phyloP scores from a whole-genome alignment of 129 eudicot genomes.

The Escallonia rubra region DNA sequence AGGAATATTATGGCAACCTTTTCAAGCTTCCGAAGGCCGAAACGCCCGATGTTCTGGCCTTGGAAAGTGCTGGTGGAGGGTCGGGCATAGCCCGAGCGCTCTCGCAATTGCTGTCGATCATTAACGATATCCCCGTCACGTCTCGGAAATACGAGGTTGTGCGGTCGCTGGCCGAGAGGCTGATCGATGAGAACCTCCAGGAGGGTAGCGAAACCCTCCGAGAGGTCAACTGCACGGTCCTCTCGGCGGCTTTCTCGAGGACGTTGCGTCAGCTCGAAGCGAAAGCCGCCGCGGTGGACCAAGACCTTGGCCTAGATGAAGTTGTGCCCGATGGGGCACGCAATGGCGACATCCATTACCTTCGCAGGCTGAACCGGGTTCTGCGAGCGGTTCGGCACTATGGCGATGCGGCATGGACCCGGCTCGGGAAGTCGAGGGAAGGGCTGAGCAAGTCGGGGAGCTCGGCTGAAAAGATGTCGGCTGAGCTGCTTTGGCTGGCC shows the following conservation, averaged over 20 bases:
- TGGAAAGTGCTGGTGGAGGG: conserved; percentile 7
- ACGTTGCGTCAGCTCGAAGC: conserved; percentile 51
- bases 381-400: conserved; percentile 20
- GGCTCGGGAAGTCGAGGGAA: conserved; percentile 24
- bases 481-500: conserved; percentile 81
- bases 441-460: conserved; percentile 18
- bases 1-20: neutral
- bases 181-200: conserved; percentile 54
- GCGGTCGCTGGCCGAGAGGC: conserved; percentile 53
- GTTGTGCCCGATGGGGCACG: no score
- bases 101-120: conserved; percentile 41
- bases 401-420: conserved; percentile 38
- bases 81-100: conserved; percentile 72
- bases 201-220: conserved; percentile 36
- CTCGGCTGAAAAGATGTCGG: conserved; percentile 75
- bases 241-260: conserved; percentile 56
- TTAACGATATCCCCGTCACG: conserved; percentile 65
- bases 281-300: conserved; percentile 1
- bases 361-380: conserved; percentile 23
- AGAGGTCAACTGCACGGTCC: conserved; percentile 48
- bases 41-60: neutral
- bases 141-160: conserved; percentile 80
- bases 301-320: neutral
- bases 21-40: neutral
- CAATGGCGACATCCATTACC: no score